Evolutionary conservation across 345 rosid genomes (phyloP), one percentile per base, ranked within the genome.

Genomic region (Carallia pectinifolia): DNA sequence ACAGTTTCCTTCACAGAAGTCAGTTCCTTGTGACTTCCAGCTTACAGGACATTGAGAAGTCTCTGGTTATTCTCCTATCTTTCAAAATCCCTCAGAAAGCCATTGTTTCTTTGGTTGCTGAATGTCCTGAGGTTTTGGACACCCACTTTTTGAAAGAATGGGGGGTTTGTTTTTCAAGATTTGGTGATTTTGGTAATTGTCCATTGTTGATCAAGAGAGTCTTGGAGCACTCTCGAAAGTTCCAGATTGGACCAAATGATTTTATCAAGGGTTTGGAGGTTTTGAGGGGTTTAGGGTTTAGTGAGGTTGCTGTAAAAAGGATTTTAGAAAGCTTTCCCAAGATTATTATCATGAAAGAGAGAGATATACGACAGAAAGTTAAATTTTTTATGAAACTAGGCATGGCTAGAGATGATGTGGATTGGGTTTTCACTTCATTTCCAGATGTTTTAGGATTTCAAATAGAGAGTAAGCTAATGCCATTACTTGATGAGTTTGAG

Each of bases 91-190:
- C 97, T 52, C 88, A 80, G 58, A 82, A 74, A 15, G 61, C 77
- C 16, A 63, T 88, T 53, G 79, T 86, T 67, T 87, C 89, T 39
- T 61, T 89, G 80, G 61, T 93, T 7, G 55, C 29, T 62, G 85
- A 80, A 50, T 90, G 96, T 65, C 98, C 98, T 3, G 85, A 81
- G 37, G 81, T 90, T 63, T 79, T 93, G 59, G 89, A 89, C 19
- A 61, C 71, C 18, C 80, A 81, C 6, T 90, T 90, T 69, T 64
- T 93, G 80, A 75, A 74, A 77, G 86, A 75, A 70, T 93, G 98
- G 97, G 71, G 83, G 56, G 10, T 12, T 59, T 73, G 77, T 31
- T 61, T 83, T 7, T 73, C 67, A 8, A 77, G 75, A 7, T 73
- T 64, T 31, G 70, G 65, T 37, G 61, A 79, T 53, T 61, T 69